Base-by-base conservation (phyloP, 805 yeast genomes). In the Metschnikowia gruessii region DNA sequence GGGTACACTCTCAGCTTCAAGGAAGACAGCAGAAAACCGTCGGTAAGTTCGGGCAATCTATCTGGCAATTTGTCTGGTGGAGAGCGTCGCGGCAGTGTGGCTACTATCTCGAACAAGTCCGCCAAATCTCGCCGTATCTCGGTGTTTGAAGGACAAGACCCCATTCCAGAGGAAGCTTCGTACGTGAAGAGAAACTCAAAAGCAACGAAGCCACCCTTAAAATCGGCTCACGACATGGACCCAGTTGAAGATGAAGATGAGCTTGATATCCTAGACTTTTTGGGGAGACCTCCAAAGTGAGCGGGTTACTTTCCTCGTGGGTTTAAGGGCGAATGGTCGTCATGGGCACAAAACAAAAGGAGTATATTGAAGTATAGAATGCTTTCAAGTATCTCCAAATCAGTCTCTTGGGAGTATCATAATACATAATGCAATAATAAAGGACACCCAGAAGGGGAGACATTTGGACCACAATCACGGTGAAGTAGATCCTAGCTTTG, bases 241-340 rank as follows among this genome's bases (percentile, higher is more conserved):
- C 35, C 45, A 4, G 40, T 21, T 10, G 24, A 21, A 4, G 51
- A 40, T 11, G 63, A 60, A 19, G 48, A 35, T 17, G 77, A 70
- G 45, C 63, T 76, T 60, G 81, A 76, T 53, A 64, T 77, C 42
- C 42, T 76, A 54, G 81, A 75, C 49, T 74, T 77, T 50, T 64
- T 77, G 48, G 67, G 65, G 31, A 63, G 60, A 29, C 80, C 78
- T n/a, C 57, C 56, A 12, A 29, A 31, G 17, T 48, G 18, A 39
- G 12, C 22, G 4, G 4, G 36, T n/a, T n/a, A n/a, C n/a, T n/a
- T n/a, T n/a, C n/a, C n/a, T n/a, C n/a, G n/a, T n/a, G n/a, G n/a
- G n/a, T n/a, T n/a, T n/a, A n/a, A n/a, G n/a, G n/a, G n/a, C n/a
- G n/a, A n/a, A n/a, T n/a, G n/a, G n/a, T n/a, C n/a, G n/a, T n/a